Conservation (phyloP, 1,284 basidiomycete genomes). For the Marasmius oreades region DNA sequence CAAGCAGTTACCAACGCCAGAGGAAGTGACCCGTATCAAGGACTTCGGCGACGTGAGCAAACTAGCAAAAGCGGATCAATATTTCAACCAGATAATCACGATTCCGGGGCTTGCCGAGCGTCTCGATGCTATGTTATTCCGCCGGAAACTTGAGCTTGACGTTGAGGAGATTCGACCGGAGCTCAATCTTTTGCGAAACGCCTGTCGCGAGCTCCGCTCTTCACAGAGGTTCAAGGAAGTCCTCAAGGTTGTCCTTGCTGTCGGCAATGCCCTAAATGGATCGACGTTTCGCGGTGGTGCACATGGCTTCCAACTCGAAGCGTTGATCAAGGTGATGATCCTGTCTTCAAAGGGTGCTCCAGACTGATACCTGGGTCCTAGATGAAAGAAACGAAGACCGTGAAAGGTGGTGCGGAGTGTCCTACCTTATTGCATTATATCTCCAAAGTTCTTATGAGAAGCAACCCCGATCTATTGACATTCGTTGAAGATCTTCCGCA, state of each 20-base stretch:
- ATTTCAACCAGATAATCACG: slow-evolving; percentile 76
- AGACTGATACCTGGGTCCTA: slow-evolving; percentile 25
- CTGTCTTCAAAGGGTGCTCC: neutral
- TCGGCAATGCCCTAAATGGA: slow-evolving; percentile 83
- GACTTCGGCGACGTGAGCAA: slow-evolving; percentile 67
- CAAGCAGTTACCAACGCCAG: slow-evolving; percentile 70
- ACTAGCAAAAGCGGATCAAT: slow-evolving; percentile 82
- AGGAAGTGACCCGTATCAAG: slow-evolving; percentile 70
- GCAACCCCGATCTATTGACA: slow-evolving; percentile 61
- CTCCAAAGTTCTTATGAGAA: slow-evolving; percentile 68
- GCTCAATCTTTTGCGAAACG: slow-evolving; percentile 70
- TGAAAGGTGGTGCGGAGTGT: slow-evolving; percentile 62
- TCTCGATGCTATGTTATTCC: slow-evolving; percentile 80
- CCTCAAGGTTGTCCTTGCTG: slow-evolving; percentile 68
- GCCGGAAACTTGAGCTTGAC: slow-evolving; percentile 77
- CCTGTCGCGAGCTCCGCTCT: slow-evolving; percentile 69
- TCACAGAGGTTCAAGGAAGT: slow-evolving; percentile 70
- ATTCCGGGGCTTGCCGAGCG: slow-evolving; percentile 76
- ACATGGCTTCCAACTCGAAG: slow-evolving; percentile 78
- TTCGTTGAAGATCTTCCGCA: slow-evolving; percentile 83
- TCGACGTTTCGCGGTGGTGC: slow-evolving; percentile 84
- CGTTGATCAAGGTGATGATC: slow-evolving; percentile 67
- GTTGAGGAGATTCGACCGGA: slow-evolving; percentile 85
- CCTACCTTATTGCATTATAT: slow-evolving; percentile 88
- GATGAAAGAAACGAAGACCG: slow-evolving; percentile 84